These are phyloP conservation scores for Wickerhamiella azyma DNA, from an alignment of 805 yeast genomes.

Conservation along the genomic window DNA sequence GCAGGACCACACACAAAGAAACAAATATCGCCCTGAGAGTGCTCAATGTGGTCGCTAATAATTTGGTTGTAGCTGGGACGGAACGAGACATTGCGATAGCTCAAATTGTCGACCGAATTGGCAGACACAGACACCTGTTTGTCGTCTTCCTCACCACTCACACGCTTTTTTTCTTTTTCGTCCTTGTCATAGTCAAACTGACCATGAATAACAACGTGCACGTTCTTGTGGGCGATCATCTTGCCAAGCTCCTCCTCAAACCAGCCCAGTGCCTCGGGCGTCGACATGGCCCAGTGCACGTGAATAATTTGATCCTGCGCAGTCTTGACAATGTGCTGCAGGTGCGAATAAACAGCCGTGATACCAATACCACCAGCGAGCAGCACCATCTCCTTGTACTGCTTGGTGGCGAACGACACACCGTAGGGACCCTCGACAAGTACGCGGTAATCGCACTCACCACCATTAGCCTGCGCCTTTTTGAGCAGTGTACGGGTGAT, in stretches of 20 bases:
- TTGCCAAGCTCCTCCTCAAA: constrained; percentile 31
- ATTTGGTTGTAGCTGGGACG: constrained; percentile 32
- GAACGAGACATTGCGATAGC: neutral
- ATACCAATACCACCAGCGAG: constrained; percentile 50
- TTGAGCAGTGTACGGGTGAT: constrained; percentile 30
- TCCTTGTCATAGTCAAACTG: neutral
- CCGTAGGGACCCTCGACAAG: constrained; percentile 57
- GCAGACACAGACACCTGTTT: neutral
- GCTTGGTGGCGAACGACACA: constrained; percentile 25
- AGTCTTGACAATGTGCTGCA: constrained; percentile 20
- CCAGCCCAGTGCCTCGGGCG: constrained; percentile 37
- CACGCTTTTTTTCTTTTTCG: neutral
- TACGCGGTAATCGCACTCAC: constrained; percentile 22
- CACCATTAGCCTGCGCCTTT: constrained; percentile 27
- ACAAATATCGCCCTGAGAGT: constrained; percentile 33
- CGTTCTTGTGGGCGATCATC: constrained; percentile 16
- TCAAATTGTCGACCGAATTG: neutral
- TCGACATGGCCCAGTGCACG: constrained; percentile 54
- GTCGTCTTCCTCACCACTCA: too few relatives aligned
- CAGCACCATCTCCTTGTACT: constrained; percentile 29
- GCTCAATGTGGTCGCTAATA: constrained; percentile 26
- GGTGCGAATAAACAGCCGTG: constrained; percentile 39
- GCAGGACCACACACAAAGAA: constrained; percentile 55
- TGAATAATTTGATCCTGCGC: constrained; percentile 16
- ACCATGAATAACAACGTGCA: constrained; percentile 11